phyloP scores from a whole-genome alignment of 345 rosid genomes.

The Aquilaria malaccensis region DNA sequence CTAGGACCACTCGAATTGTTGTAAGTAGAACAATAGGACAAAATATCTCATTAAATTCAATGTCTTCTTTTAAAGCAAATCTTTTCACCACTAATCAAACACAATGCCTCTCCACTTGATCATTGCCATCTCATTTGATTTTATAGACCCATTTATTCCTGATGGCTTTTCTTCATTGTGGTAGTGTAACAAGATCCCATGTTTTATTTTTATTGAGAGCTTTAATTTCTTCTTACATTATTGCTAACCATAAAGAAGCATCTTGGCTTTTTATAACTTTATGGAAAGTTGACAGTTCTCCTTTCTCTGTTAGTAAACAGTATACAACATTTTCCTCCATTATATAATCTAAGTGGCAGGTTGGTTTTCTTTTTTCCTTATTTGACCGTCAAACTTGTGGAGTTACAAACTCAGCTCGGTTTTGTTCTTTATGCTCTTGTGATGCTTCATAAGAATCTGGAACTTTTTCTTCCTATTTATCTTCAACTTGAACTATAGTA shows the following conservation, averaged over 20 bases:
- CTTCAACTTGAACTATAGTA: not conserved
- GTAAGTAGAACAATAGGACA: not conserved
- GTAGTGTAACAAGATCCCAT: not conserved
- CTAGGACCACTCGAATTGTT: slow-evolving; percentile 2
- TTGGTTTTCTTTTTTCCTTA: too few relatives aligned
- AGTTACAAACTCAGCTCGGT: not conserved
- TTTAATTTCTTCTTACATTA: too few relatives aligned
- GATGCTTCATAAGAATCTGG: slow-evolving; percentile 2
- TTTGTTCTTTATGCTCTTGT: not conserved
- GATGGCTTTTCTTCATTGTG: not conserved
- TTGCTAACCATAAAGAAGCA: not conserved
- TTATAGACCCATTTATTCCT: not conserved
- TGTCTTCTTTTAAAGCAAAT: not conserved
- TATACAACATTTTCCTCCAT: too few relatives aligned
- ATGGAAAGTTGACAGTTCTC: too few relatives aligned
- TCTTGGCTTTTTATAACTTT: not conserved
- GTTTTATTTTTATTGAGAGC: too few relatives aligned
- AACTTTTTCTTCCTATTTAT: not conserved
- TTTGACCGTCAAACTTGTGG: not conserved
- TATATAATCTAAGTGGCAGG: too few relatives aligned
- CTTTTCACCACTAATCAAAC: not conserved
- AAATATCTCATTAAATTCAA: not conserved
- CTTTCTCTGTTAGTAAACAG: too few relatives aligned
- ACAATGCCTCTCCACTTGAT: slow-evolving; percentile 1
- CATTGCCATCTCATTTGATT: not conserved